Conservation (phyloP, 192 early-diverging fungal species). For the Entomortierella lignicola region DNA sequence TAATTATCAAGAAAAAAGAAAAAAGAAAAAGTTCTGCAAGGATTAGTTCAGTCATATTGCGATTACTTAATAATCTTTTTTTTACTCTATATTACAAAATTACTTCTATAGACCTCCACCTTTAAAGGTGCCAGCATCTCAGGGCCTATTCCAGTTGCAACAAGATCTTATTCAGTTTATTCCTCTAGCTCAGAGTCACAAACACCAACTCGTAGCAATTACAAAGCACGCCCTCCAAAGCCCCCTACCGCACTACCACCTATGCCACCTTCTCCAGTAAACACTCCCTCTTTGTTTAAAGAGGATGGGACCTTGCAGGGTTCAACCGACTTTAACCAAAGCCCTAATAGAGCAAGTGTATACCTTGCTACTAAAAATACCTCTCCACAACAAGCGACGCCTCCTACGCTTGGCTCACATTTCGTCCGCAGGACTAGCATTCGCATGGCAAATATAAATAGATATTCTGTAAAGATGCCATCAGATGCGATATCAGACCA, state of each 20-base stretch:
- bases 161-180: slow-evolving; percentile 22
- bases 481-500: slow-evolving; percentile 13
- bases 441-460: slow-evolving; percentile 34
- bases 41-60: not conserved
- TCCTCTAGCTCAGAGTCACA: slow-evolving; percentile 18
- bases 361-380: slow-evolving; percentile 28
- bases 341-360: not conserved
- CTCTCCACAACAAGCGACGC: slow-evolving; percentile 7
- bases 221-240: slow-evolving; percentile 30
- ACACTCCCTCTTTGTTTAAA: slow-evolving; percentile 1
- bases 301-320: slow-evolving; percentile 3
- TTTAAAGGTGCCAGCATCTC: slow-evolving; percentile 32
- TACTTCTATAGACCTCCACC: not conserved
- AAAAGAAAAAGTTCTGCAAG: not conserved
- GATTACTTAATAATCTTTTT: not conserved
- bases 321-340: not conserved
- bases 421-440: slow-evolving; percentile 46
- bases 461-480: slow-evolving; percentile 48
- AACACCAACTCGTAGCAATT: slow-evolving; percentile 25
- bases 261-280: slow-evolving; percentile 24
- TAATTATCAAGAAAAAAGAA: not conserved
- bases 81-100: not conserved
- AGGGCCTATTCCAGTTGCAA: slow-evolving; percentile 8
- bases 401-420: slow-evolving; percentile 32
- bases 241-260: slow-evolving; percentile 23